Conservation (phyloP, 768 basidiomycete genomes). For the Pleurotus pulmonarius region DNA sequence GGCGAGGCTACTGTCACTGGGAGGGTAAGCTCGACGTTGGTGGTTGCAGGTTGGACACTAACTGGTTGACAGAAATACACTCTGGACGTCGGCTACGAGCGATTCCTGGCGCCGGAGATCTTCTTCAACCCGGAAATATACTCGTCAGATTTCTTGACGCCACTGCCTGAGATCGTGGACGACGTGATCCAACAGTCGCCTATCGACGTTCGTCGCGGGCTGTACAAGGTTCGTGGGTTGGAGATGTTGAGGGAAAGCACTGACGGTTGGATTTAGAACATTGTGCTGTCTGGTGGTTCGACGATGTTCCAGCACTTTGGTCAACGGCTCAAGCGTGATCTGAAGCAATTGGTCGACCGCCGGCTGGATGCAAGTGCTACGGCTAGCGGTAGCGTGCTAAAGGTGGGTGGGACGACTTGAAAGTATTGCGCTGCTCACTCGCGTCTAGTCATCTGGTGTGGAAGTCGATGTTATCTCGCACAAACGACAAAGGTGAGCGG, state of each 20-base stretch:
- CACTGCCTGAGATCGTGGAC: conserved; percentile 94
- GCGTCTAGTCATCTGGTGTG: conserved; percentile 81
- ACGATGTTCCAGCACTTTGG: conserved; percentile 99
- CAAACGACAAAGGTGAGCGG: conserved; percentile 83
- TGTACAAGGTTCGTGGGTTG: conserved; percentile 72
- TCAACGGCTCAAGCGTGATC: conserved; percentile 91
- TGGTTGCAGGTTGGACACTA: background rate
- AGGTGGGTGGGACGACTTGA: conserved; percentile 42
- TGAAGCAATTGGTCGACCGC: conserved; percentile 91
- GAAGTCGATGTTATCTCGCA: conserved; percentile 98
- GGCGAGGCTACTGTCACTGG: conserved; percentile 93
- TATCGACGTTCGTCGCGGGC: conserved; percentile 92
- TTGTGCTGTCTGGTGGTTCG: conserved; percentile 93
- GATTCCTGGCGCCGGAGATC: conserved; percentile 98
- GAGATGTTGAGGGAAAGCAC: background rate
- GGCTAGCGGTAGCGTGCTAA: conserved; percentile 70
- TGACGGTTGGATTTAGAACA: conserved; percentile 61
- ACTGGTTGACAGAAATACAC: conserved; percentile 71
- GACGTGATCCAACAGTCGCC: conserved; percentile 93
- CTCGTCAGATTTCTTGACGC: conserved; percentile 96
- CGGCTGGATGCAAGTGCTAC: conserved; percentile 75
- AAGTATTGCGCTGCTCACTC: background rate
- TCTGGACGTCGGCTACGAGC: conserved; percentile 95
- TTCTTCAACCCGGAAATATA: conserved; percentile 99
- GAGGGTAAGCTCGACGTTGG: conserved; percentile 48